Evolutionary conservation across 1,284 basidiomycete species (phyloP), one percentile per base, ranked within the genome.

Genomic region (Pseudozyma hubeiensis): DNA sequence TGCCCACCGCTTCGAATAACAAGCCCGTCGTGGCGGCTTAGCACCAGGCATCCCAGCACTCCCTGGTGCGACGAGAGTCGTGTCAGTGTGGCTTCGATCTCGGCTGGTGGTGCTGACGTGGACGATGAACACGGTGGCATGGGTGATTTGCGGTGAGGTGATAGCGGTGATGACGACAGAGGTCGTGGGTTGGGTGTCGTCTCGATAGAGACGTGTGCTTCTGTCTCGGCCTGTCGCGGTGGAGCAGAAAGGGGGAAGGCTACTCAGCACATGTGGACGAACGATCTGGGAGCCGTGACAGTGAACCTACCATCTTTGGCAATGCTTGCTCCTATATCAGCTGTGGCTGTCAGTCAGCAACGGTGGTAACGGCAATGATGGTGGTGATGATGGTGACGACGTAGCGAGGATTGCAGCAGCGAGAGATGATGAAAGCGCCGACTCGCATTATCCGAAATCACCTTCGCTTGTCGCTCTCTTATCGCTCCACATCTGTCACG

Each of bases 41-140:
- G 75, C 19, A 81, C 72, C 11, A 81, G 58, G 34, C 73, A 78
- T 14, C 80, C 80, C 1, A 68, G 52, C 17, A 81, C 80, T 37
- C 72, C 74, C 16, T 65, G 67, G 53, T 81, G 77, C 10, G 69
- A 43, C 7, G 75, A 79, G 31, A 81, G 65, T 30, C 78, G 69
- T 9, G 69, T 67, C n/a, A 81, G 56, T 2, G 78, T 80, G 4
- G 79, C 75, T 56, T 81, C 80, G 33, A 81, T 75, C 37, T 81
- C 80, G 17, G 78, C 73, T 0, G 80, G 78, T 13, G 78, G 79
- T 3, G 70, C 55, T 7, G 71, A 46, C 1, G 62, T 66, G 8
- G 64, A 61, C 3, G 73, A 58, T 3, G 72, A 74, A 53, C 68
- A 65, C 0, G 78, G 75, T 1, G 78, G 78, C 75, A 77, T 77